Evolutionary conservation across 2,329 filamentous ascomycete species (phyloP).

Genomic region (Cyphellophora attinorum): DNA sequence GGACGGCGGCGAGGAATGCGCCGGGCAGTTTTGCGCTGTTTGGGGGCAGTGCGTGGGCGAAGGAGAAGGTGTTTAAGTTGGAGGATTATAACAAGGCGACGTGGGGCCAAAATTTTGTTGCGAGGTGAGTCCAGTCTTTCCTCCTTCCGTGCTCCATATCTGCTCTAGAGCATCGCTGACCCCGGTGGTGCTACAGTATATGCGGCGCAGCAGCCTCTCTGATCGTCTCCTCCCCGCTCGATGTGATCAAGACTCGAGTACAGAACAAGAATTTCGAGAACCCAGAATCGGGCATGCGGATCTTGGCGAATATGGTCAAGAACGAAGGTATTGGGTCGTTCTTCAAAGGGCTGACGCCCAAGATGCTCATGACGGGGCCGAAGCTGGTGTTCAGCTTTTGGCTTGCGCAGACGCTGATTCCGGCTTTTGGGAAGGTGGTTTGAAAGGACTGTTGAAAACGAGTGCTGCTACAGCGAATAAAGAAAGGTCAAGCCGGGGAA

Average conservation of each 20-base stretch:
- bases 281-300: conserved; percentile 86
- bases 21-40: conserved; percentile 97
- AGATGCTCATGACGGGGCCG: conserved; percentile 97
- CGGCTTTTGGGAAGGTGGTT: conserved; percentile 68
- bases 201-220: conserved; percentile 92
- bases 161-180: too few relatives aligned
- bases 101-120: conserved; percentile 96
- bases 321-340: conserved; percentile 79
- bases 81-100: conserved; percentile 89
- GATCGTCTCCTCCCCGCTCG: conserved; percentile 86
- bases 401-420: conserved; percentile 96
- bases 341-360: conserved; percentile 96
- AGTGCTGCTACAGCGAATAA: too few relatives aligned
- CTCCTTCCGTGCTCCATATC: too few relatives aligned
- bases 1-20: conserved; percentile 94
- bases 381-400: conserved; percentile 99
- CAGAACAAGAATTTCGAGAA: conserved; percentile 99
- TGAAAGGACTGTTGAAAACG: too few relatives aligned
- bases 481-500: too few relatives aligned
- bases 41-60: conserved; percentile 92
- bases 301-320: conserved; percentile 84
- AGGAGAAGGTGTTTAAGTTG: conserved; percentile 87
- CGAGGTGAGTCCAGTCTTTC: too few relatives aligned
- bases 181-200: too few relatives aligned
- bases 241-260: conserved; percentile 97